Conservation (phyloP, 495 filamentous ascomycete genomes). For the Xylaria acuta region DNA sequence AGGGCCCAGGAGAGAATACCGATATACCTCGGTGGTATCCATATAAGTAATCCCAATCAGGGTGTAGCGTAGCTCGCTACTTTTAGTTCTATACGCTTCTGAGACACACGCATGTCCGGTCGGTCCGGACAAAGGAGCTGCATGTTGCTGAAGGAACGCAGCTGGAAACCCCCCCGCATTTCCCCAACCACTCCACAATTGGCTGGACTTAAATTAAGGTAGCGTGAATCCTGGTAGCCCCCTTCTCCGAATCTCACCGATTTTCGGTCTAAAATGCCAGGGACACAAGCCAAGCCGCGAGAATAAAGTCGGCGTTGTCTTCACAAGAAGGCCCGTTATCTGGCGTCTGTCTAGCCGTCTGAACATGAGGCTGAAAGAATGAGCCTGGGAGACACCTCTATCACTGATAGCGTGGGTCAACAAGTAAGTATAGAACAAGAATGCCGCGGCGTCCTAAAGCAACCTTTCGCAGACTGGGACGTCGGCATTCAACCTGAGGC, state of each 20-base stretch:
- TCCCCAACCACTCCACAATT: conserved; percentile 26
- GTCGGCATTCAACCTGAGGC: not conserved
- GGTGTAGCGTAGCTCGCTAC: not conserved
- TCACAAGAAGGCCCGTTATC: not conserved
- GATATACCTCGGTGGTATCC: not conserved
- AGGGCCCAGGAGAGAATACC: not conserved
- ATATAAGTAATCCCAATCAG: not conserved
- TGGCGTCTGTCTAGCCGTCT: not conserved
- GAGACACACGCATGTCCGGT: not conserved
- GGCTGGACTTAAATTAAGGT: not conserved
- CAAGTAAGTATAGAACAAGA: not conserved
- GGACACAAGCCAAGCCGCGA: not conserved
- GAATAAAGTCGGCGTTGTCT: not conserved
- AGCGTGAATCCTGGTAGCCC: not conserved
- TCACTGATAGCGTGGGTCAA: not conserved
- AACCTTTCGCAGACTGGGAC: not conserved
- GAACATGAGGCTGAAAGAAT: not conserved
- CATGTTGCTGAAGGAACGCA: too few relatives aligned
- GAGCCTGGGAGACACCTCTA: not conserved
- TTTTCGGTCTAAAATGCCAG: not conserved
- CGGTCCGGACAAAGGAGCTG: not conserved
- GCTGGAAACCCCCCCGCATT: conserved; percentile 18
- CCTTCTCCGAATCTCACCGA: not conserved
- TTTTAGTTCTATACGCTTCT: too few relatives aligned
- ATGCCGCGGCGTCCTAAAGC: not conserved